Percentiles rank a stretch among this genome's conserved stretches.
Conservation (phyloP, 1,284 basidiomycete species). For the Inonotus hispidus region DNA sequence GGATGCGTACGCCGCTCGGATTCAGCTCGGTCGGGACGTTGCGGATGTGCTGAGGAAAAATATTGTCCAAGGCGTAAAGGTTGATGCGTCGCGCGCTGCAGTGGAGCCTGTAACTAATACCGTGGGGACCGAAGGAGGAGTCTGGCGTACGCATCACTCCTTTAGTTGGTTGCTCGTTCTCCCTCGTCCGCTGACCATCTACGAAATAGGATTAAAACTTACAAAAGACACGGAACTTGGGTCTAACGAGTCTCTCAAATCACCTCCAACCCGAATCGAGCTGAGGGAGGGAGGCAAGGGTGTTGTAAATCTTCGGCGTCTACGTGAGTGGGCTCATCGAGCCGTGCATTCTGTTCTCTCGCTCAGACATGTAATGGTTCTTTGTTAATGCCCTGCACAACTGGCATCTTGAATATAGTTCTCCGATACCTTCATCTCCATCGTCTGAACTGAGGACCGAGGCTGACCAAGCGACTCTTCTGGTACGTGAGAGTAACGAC, state of each 20-base stretch:
- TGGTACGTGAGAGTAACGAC: too few species aligned
- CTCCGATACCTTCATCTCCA: too few species aligned
- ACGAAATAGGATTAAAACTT: conserved; percentile 50
- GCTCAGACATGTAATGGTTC: conserved; percentile 23
- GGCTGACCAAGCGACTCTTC: too few species aligned
- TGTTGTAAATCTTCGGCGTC: conserved; percentile 3
- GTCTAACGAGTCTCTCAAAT: conserved; percentile 65
- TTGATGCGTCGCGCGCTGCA: conserved; percentile 22
- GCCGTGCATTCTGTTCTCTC: conserved; percentile 10
- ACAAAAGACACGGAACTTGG: conserved; percentile 71
- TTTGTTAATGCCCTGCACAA: neutral
- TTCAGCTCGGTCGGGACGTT: conserved; percentile 54
- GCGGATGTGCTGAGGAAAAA: conserved; percentile 65
- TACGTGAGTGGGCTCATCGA: conserved; percentile 20
- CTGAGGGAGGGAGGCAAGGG: conserved; percentile 27
- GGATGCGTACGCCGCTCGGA: conserved; percentile 45
- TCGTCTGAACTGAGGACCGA: too few species aligned
- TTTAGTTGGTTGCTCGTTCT: neutral
- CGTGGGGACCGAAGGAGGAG: conserved; percentile 29
- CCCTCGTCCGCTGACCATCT: neutral
- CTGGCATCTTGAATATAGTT: neutral
- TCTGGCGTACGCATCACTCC: conserved; percentile 44
- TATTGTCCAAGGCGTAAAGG: conserved; percentile 60
- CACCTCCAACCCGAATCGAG: conserved; percentile 33
- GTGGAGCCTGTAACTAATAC: too few species aligned